These are phyloP conservation scores for Hymenoscyphus fraxineus DNA, from an alignment of 2,329 filamentous ascomycete genomes.

Conservation along the genomic window DNA sequence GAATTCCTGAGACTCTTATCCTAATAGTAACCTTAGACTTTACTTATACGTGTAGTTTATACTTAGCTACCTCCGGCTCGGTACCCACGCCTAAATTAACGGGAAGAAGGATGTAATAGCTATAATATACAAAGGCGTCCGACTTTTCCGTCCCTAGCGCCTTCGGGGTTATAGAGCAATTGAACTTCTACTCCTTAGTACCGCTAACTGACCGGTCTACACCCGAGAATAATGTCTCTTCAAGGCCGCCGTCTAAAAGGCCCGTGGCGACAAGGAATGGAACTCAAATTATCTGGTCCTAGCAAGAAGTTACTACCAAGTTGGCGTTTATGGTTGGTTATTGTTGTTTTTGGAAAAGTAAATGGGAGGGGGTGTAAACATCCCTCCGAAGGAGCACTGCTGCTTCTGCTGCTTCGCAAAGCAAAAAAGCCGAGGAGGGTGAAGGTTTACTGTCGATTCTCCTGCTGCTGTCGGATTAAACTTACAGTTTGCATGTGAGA, in stretches of 20 bases:
- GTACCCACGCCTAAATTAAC: neutral
- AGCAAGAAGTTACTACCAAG: neutral
- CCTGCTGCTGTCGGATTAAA: too few species aligned
- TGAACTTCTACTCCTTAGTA: neutral
- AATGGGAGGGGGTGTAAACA: too few species aligned
- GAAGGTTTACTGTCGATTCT: too few species aligned
- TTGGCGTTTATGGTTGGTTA: too few species aligned
- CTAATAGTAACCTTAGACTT: neutral
- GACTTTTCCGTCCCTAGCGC: too few species aligned
- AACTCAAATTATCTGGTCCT: neutral
- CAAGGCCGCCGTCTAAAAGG: neutral
- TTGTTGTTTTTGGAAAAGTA: too few species aligned
- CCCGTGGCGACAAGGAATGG: neutral
- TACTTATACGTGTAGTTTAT: neutral
- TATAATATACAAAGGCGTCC: too few species aligned
- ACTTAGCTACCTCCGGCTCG: neutral
- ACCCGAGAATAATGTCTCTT: neutral
- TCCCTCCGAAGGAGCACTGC: too few species aligned
- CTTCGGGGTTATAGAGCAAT: too few species aligned
- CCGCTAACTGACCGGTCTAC: neutral
- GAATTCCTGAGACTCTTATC: neutral
- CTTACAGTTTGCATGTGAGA: too few species aligned
- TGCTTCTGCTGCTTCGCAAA: too few species aligned
- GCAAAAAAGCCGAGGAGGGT: too few species aligned
- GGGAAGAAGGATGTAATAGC: neutral